Conservation (phyloP, 1,284 basidiomycete genomes). For the Blastosporella zonata region DNA sequence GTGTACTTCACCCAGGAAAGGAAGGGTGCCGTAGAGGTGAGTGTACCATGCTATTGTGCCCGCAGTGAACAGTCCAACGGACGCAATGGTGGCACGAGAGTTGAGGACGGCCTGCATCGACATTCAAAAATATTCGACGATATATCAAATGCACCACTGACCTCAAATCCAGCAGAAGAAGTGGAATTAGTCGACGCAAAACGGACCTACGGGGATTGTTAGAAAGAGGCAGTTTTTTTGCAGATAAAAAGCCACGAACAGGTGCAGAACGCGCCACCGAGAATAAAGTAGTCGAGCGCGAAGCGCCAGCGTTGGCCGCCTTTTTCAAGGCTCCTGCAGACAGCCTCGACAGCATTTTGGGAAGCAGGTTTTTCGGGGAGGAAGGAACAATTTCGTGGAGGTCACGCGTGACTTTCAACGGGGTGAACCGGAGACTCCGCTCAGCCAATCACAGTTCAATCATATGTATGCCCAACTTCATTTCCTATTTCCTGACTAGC, state of each 20-base stretch:
- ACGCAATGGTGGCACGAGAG: slow-evolving; percentile 78
- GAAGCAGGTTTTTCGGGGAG: slow-evolving; percentile 38
- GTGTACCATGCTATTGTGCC: slow-evolving; percentile 96
- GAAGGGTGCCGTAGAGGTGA: slow-evolving; percentile 87
- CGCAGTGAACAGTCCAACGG: slow-evolving; percentile 76
- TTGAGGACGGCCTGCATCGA: slow-evolving; percentile 42
- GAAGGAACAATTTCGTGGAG: slow-evolving; percentile 28
- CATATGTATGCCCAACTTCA: too few species aligned
- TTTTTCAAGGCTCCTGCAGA: slow-evolving; percentile 63
- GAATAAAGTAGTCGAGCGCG: slow-evolving; percentile 38
- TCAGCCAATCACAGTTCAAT: slow-evolving; percentile 31
- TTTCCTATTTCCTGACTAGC: too few species aligned
- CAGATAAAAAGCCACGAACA: slow-evolving; percentile 32
- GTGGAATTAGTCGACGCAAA: slow-evolving; percentile 63
- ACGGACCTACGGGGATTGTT: slow-evolving; percentile 47
- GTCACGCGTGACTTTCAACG: slow-evolving; percentile 38
- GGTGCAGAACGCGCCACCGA: slow-evolving; percentile 42
- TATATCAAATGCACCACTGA: slow-evolving; percentile 27
- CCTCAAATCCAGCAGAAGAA: slow-evolving; percentile 56
- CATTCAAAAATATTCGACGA: slow-evolving; percentile 7
- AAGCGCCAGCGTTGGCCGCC: slow-evolving; percentile 39
- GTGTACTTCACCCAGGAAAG: slow-evolving; percentile 85
- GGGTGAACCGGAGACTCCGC: slow-evolving; percentile 36
- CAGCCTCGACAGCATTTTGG: slow-evolving; percentile 77
- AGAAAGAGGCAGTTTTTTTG: slow-evolving; percentile 6